phyloP scores from a whole-genome alignment of 1,139 yeast species.

The Williopsis jadinii region DNA sequence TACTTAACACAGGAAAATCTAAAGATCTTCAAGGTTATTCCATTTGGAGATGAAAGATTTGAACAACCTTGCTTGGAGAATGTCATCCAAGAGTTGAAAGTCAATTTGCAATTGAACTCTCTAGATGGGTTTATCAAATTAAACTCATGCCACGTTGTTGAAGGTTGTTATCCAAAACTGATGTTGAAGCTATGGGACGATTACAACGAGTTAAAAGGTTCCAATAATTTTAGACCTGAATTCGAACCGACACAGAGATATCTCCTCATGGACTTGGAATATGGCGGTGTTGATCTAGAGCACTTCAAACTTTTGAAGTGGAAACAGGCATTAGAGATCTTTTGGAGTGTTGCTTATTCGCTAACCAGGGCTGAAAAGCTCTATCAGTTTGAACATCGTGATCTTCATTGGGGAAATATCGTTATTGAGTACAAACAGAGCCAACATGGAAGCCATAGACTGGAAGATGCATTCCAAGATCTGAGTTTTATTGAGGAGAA shows the following conservation, averaged over 20 bases:
- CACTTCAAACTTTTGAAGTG: slow-evolving; percentile 37
- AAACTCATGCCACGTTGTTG: slow-evolving; percentile 36
- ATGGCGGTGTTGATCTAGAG: slow-evolving; percentile 43
- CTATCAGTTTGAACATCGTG: slow-evolving; percentile 58
- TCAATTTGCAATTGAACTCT: slow-evolving; percentile 31
- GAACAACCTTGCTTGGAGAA: slow-evolving; percentile 36
- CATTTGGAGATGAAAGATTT: slow-evolving; percentile 38
- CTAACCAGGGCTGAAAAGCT: slow-evolving; percentile 44
- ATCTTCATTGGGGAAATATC: slow-evolving; percentile 59
- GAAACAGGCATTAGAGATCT: slow-evolving; percentile 45
- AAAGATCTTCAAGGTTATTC: slow-evolving; percentile 40
- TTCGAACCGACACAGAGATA: slow-evolving; percentile 32
- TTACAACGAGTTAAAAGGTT: slow-evolving; percentile 25
- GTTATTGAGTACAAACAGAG: slow-evolving; percentile 21
- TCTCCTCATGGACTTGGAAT: slow-evolving; percentile 37
- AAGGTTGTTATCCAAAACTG: slow-evolving; percentile 36
- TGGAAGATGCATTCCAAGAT: slow-evolving; percentile 23
- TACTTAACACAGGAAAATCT: slow-evolving; percentile 18
- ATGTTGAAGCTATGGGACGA: slow-evolving; percentile 39
- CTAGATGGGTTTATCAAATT: slow-evolving; percentile 37
- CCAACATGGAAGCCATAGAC: neutral
- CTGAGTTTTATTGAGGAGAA: slow-evolving; percentile 20
- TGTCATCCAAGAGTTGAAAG: slow-evolving; percentile 39
- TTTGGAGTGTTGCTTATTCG: slow-evolving; percentile 44
- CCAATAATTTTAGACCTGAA: slow-evolving; percentile 31